phyloP scores from a whole-genome alignment of 2,329 filamentous ascomycete genomes.

The Aspergillus transmontanensis region DNA sequence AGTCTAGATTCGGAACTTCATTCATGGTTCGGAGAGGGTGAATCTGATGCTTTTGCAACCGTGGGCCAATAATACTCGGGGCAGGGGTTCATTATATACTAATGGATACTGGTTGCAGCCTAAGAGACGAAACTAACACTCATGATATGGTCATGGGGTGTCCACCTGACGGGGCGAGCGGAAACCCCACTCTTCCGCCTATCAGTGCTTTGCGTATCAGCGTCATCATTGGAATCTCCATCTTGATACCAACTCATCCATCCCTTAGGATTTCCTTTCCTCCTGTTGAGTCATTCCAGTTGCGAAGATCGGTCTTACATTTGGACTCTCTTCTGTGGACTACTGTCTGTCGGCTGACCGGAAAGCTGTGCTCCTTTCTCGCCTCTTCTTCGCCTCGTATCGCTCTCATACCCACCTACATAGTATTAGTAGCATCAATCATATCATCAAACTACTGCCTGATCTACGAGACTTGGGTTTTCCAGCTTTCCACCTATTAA shows the following conservation, averaged over 20 bases:
- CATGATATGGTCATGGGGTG: slow-evolving; percentile 7
- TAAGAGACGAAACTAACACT: background rate
- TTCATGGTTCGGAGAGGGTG: background rate
- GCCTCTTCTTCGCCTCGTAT: background rate
- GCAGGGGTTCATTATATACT: background rate
- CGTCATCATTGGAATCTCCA: slow-evolving; percentile 16
- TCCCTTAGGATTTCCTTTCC: background rate
- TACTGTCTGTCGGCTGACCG: background rate
- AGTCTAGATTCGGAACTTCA: background rate
- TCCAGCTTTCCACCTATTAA: background rate
- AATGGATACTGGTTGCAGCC: background rate
- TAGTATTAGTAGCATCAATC: background rate
- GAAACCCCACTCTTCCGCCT: slow-evolving; percentile 22
- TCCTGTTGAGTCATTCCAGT: background rate
- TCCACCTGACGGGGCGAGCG: slow-evolving; percentile 20
- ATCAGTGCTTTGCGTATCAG: slow-evolving; percentile 17
- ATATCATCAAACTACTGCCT: background rate
- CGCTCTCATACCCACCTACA: background rate
- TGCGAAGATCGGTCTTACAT: background rate
- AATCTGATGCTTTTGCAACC: background rate
- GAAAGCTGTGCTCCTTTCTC: background rate
- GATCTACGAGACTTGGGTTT: background rate
- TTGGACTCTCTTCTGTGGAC: background rate
- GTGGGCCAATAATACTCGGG: background rate
- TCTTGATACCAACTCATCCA: background rate